Evolutionary conservation across 2,329 filamentous ascomycete species (phyloP).

Genomic region (Fusarium bactridioides): DNA sequence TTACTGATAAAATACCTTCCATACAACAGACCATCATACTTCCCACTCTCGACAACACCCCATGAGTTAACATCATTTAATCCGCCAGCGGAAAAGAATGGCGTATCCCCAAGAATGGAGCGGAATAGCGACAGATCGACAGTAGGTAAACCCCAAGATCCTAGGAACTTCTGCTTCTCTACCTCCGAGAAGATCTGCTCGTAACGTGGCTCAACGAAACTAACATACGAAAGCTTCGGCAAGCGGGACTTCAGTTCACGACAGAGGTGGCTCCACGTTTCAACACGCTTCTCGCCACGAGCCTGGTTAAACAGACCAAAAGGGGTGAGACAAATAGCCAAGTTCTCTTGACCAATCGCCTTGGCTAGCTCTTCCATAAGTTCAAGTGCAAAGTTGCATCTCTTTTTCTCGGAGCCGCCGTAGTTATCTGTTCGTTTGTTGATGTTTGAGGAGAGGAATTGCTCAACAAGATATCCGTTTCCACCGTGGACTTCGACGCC

Average conservation of each 20-base stretch:
- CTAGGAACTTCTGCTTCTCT: slow-evolving; percentile 59
- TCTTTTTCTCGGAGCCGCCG: slow-evolving; percentile 44
- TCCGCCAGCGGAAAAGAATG: slow-evolving; percentile 64
- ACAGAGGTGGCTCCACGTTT: slow-evolving; percentile 62
- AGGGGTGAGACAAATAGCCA: slow-evolving; percentile 56
- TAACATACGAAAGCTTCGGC: slow-evolving; percentile 60
- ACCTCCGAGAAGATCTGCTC: slow-evolving; percentile 59
- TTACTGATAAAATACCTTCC: slow-evolving; percentile 59
- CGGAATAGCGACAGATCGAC: slow-evolving; percentile 58
- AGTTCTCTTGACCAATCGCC: slow-evolving; percentile 54
- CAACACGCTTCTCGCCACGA: slow-evolving; percentile 57
- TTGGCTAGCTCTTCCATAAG: slow-evolving; percentile 56
- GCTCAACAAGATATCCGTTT: slow-evolving; percentile 52
- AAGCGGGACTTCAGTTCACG: slow-evolving; percentile 54
- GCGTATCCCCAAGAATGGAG: slow-evolving; percentile 59
- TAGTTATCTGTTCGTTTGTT: slow-evolving; percentile 50
- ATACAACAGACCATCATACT: slow-evolving; percentile 57
- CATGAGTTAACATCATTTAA: slow-evolving; percentile 60
- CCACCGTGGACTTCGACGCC: slow-evolving; percentile 53
- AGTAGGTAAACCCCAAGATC: slow-evolving; percentile 55
- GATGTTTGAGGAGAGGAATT: slow-evolving; percentile 49
- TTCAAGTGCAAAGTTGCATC: slow-evolving; percentile 62
- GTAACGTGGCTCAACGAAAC: slow-evolving; percentile 63
- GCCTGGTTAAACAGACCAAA: slow-evolving; percentile 62
- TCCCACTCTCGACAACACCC: slow-evolving; percentile 53